Evolutionary conservation across 2,329 filamentous ascomycete species (phyloP), one percentile per base, ranked within the genome.

Genomic region (Aspergillus proliferans): DNA sequence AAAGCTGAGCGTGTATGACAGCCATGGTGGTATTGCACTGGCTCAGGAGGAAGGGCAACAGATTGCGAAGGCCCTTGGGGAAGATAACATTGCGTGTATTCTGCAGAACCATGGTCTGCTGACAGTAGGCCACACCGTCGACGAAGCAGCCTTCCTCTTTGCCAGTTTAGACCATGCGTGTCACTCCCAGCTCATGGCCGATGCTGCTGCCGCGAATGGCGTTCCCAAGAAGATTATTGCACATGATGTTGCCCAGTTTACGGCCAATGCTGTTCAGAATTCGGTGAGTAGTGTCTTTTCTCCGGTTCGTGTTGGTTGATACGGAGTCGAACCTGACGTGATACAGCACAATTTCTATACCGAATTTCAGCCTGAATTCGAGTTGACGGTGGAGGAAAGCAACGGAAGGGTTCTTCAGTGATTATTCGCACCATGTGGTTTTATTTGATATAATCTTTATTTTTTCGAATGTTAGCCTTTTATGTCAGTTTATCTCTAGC

Each of bases 61-160:
- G 22, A 71, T 72, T 49, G 68, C 70, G 0, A 54, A 58, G 21
- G 68, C 68, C 0, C 57, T 72, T 14, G 70, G 69, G 5, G 60
- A 66, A 49, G 62, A 70, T 36, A 72, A 70, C 34, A 68, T 71
- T 47, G 69, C 67, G 9, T 69, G 65, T 46, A 68, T 72, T 43
- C 49, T 72, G 19, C 68, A 71, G 51, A 72, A 72, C 47, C 70
- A 72, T 44, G 70, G 70, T 22, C 59, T 72, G 34, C 52, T 72
- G 40, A 72, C 70, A 6, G 66, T 70, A 8, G 70, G 70, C 18
- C 59, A 58, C 34, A 72, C 70, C 1, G 68, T 72, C 24, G 70
- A 72, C 61, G 53, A 75, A 47, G 67, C 67, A 1, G 67, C 67
- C 1, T 68, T 67, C 43, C 60, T 70, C 44, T 70, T 67, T 50